phyloP scores from a whole-genome alignment of 805 yeast species.

The Citeromyces nyonsensis region DNA sequence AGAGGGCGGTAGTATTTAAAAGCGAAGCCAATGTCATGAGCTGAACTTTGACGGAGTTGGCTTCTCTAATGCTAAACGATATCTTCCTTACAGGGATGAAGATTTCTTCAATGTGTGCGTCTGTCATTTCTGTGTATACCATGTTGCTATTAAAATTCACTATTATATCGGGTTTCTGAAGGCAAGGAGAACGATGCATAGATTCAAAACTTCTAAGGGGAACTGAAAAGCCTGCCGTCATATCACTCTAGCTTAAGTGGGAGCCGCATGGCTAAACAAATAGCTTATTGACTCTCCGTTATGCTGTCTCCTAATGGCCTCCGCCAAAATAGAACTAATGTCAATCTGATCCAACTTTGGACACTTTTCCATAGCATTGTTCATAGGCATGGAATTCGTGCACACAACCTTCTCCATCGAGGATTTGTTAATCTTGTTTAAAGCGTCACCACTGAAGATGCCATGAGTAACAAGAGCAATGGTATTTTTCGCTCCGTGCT shows the following conservation, averaged over 20 bases:
- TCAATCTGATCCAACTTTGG: conserved; percentile 70
- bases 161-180: no score
- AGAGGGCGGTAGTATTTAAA: background rate
- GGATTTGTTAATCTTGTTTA: conserved; percentile 52
- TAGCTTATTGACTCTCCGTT: conserved; percentile 93
- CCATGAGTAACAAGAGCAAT: conserved; percentile 95
- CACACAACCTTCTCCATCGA: conserved; percentile 66
- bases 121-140: no score
- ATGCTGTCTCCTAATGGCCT: conserved; percentile 85
- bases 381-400: conserved; percentile 86
- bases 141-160: no score
- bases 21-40: no score
- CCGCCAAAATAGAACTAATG: conserved; percentile 78
- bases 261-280: conserved; percentile 51
- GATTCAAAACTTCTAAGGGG: no score
- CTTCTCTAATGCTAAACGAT: no score
- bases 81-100: no score
- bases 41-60: no score
- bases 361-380: conserved; percentile 39
- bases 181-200: background rate
- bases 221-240: no score
- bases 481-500: conserved; percentile 71
- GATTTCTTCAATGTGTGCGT: no score
- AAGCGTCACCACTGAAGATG: conserved; percentile 75
- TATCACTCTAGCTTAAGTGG: background rate